Evolutionary conservation across 495 filamentous ascomycete genomes (phyloP), one percentile per base, ranked within the genome.

Genomic region (Lasiosphaeria ovina): DNA sequence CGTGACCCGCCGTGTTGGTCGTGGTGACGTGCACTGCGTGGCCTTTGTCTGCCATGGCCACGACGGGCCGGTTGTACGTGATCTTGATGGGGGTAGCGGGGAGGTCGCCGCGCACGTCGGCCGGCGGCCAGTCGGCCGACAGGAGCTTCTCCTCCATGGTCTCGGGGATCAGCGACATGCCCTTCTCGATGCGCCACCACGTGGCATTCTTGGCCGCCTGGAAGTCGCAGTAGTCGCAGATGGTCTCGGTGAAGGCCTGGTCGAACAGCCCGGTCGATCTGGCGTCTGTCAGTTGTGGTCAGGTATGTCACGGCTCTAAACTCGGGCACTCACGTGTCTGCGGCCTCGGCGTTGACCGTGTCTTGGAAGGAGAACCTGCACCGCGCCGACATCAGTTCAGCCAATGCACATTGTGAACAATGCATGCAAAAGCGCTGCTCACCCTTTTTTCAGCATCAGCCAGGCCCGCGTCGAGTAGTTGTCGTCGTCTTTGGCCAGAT

Each of bases 151-250:
- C 4, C 6, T 35, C 5, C 54, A 62, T 62, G 9, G 9, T 32
- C 3, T 62, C 54, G 6, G 59, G 4, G 2, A 62, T 14, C 24
- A 42, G 12, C 12, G 24, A 32, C 59, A 62, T 57, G 34, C 59
- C 59, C 1, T 44, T 47, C 7, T 62, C 54, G 31, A 62, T 38
- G 11, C 59, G 59, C 2, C 1, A 33, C 59, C 65, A 59, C 47
- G 33, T 9, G 0, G 10, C 33, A 0, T 11, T 7, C 4, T 34
- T 24, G 32, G 49, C 51, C 4, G 4, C 35, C 0, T 56, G 54
- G 34, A 77, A 77, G 56, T 74, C 73, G 54, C 72, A 51, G 32
- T 60, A 65, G 57, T 76, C 75, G 32, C 70, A 58, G 17, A 77
- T 60, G 3, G 58, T 63, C 62, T 78, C 76, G 31, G 55, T 63